Evolutionary conservation across 1,284 basidiomycete species (phyloP), one percentile per base, ranked within the genome.

Genomic region (Trichosporon sp.): DNA sequence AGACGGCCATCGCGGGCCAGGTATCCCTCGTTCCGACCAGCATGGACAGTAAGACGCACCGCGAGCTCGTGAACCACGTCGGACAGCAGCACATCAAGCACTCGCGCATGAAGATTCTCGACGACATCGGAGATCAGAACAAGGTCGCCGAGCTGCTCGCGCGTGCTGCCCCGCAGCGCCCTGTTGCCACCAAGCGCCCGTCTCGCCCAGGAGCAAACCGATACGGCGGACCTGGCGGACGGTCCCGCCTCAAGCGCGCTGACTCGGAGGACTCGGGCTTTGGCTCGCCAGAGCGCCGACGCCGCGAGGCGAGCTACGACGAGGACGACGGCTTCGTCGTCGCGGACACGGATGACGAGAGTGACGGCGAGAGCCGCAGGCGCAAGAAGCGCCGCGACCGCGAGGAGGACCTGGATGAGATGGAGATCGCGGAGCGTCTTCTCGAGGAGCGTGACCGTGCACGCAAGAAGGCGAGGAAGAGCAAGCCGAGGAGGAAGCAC

Each of bases 281-380:
- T 29, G 40, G 60, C 44, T 23, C 58, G 56, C 60, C 61, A 16
- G 52, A 33, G 52, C 25, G 58, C 32, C 54, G 66, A 19, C 29
- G 58, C 16, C 52, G 61, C 16, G 64, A 60, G 16, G 37, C 62
- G 40, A 70, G 71, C 29, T 77, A 78, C 58, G 75, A 77, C 52
- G 77, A 79, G 56, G 76, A 79, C 60, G 78, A 79, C 65, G 78
- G 78, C 25, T 79, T 79, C 62, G 73, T 79, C 16, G 76, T 79
- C 11, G 75, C 73, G 16, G 76, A 78, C 64, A 66, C 65, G 7
- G 74, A 76, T 11, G 69, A 71, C 44, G 73, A 75, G 21, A 70
- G 71, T 11, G 73, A 70, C 59, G 44, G 49, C 46, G 58, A 57
- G 64, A 65, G 54, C 52, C 67, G 54, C 64, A 66, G 58, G 66